These are phyloP conservation scores for Zymoseptoria tritici DNA, from an alignment of 2,329 filamentous ascomycete genomes.

Conservation along the genomic window DNA sequence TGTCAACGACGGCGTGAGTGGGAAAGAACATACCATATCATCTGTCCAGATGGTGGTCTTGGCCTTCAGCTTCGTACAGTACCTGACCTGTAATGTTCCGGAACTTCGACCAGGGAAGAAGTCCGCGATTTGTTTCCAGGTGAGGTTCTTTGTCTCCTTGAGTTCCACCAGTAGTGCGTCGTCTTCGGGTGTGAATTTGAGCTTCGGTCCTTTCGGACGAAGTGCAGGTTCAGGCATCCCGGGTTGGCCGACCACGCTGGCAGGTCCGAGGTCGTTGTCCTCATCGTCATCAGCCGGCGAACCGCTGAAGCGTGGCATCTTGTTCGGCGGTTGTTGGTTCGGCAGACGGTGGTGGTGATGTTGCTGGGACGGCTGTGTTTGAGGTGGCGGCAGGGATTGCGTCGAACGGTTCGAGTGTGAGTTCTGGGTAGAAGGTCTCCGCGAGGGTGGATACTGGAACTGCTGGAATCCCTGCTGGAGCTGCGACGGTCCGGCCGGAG, in stretches of 20 bases:
- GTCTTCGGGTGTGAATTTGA: slow-evolving; percentile 90
- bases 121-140: slow-evolving; percentile 96
- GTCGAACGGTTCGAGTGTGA: slow-evolving; percentile 15
- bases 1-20: too few species aligned
- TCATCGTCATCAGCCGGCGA: slow-evolving; percentile 28
- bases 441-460: slow-evolving; percentile 18
- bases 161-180: slow-evolving; percentile 80
- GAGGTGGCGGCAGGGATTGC: slow-evolving; percentile 36
- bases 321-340: slow-evolving; percentile 61
- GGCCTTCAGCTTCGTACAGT: slow-evolving; percentile 90
- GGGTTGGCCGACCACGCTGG: slow-evolving; percentile 77
- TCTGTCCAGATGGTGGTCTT: slow-evolving; percentile 92
- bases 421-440: slow-evolving; percentile 18
- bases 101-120: slow-evolving; percentile 89
- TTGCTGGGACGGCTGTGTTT: slow-evolving; percentile 38
- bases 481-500: slow-evolving; percentile 23
- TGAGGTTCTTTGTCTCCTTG: slow-evolving; percentile 90
- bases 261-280: slow-evolving; percentile 48
- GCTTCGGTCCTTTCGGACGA: slow-evolving; percentile 74
- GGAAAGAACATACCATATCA: slow-evolving; percentile 59
- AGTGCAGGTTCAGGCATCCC: slow-evolving; percentile 82
- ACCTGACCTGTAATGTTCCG: slow-evolving; percentile 84
- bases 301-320: slow-evolving; percentile 53
- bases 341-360: slow-evolving; percentile 80
- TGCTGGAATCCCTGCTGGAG: slow-evolving; percentile 15